These are phyloP conservation scores for Myxozyma udenii DNA, from an alignment of 805 yeast species.

Conservation along the genomic window DNA sequence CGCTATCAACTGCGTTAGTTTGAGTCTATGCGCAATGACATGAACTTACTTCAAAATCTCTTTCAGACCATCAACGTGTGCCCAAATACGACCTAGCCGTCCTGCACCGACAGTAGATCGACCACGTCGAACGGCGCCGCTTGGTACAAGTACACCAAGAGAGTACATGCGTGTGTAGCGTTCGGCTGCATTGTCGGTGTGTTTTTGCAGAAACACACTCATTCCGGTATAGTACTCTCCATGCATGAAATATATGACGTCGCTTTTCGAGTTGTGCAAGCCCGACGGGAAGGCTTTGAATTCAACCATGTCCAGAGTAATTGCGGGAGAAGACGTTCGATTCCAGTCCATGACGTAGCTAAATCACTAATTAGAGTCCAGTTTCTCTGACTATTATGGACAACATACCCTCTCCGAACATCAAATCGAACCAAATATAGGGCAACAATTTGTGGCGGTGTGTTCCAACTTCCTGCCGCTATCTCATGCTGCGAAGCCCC, in stretches of 20 bases:
- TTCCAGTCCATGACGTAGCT: conserved; percentile 27
- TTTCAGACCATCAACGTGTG: conserved; percentile 42
- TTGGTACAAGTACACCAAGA: conserved; percentile 50
- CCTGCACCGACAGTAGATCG: conserved; percentile 23
- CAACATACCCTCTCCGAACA: conserved; percentile 45
- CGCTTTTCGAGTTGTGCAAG: conserved; percentile 51
- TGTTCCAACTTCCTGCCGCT: background rate
- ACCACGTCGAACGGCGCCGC: conserved; percentile 12
- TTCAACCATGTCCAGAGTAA: conserved; percentile 49
- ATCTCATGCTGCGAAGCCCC: too few relatives aligned
- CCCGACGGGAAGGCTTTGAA: conserved; percentile 70
- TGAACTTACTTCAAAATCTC: conserved; percentile 19
- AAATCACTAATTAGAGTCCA: background rate
- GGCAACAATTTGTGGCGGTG: conserved; percentile 34
- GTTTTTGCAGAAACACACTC: conserved; percentile 50
- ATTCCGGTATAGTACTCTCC: conserved; percentile 44
- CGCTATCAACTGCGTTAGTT: conserved; percentile 6
- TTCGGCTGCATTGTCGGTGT: conserved; percentile 34
- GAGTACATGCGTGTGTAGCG: conserved; percentile 49
- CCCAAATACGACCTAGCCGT: conserved; percentile 31
- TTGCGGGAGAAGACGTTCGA: conserved; percentile 22
- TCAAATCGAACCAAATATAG: conserved; percentile 53
- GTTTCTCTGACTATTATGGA: conserved; percentile 48
- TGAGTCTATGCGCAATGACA: conserved; percentile 10
- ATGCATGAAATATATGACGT: conserved; percentile 53